Conservation (phyloP, 805 yeast genomes). For the Teunomyces panamensis region DNA sequence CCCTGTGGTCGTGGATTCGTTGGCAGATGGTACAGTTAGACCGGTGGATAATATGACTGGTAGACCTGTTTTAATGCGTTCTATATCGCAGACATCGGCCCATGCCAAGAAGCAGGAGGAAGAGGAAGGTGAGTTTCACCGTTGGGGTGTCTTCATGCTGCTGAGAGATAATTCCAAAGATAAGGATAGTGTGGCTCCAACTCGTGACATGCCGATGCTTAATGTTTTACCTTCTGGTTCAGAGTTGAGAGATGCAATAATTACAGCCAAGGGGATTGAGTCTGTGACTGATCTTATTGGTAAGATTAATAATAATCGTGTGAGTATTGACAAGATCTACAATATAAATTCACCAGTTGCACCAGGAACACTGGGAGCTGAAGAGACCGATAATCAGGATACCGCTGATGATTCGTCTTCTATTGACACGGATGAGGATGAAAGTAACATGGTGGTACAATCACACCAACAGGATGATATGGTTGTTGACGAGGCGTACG, state of each 20-base stretch:
- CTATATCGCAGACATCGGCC: constrained; percentile 59
- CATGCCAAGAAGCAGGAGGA: constrained; percentile 77
- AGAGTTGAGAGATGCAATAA: constrained; percentile 57
- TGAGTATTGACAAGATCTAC: constrained; percentile 51
- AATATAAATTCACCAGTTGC: constrained; percentile 18
- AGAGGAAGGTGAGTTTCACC: constrained; percentile 90
- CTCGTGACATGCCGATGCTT: constrained; percentile 25
- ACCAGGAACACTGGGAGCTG: constrained; percentile 9
- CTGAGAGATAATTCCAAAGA: constrained; percentile 42
- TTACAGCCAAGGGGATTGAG: constrained; percentile 72
- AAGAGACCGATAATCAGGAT: not conserved
- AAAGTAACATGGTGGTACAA: not conserved
- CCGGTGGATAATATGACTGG: constrained; percentile 72
- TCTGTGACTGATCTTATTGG: constrained; percentile 65
- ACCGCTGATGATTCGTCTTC: constrained; percentile 19
- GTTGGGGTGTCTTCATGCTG: constrained; percentile 78
- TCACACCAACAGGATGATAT: constrained; percentile 14
- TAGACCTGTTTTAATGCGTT: constrained; percentile 62
- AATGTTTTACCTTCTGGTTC: constrained; percentile 52
- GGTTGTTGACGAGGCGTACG: constrained; percentile 71
- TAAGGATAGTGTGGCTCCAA: not conserved
- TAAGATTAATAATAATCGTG: constrained; percentile 54
- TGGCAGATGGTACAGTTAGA: constrained; percentile 47
- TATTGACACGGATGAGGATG: constrained; percentile 25
- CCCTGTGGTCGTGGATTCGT: constrained; percentile 66